phyloP scores from a whole-genome alignment of 164 flowering plant genomes.

The Pachysandra terminalis region DNA sequence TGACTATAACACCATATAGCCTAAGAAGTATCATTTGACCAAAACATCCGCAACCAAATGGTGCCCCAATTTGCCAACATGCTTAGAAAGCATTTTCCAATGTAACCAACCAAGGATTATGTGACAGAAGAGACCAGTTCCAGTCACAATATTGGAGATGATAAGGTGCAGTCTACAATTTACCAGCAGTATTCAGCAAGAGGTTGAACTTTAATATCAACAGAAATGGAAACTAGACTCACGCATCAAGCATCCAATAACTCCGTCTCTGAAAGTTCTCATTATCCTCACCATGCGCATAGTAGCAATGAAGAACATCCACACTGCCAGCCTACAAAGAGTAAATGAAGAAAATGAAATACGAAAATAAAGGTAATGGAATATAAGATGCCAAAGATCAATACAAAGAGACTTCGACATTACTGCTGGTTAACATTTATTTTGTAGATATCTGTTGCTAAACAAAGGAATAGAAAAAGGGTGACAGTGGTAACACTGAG shows the following conservation, averaged over 20 bases:
- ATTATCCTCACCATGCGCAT: slow-evolving; percentile 94
- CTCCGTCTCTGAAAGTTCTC: slow-evolving; percentile 84
- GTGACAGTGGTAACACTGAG: not conserved
- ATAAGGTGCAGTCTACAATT: not conserved
- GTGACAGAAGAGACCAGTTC: not conserved
- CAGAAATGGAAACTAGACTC: slow-evolving; percentile 26
- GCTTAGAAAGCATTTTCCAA: too few species aligned
- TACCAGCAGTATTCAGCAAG: not conserved
- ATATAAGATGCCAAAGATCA: not conserved
- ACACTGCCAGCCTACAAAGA: slow-evolving; percentile 71
- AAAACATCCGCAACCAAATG: too few species aligned
- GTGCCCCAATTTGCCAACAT: too few species aligned
- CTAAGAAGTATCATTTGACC: too few species aligned
- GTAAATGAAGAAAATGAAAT: slow-evolving; percentile 6
- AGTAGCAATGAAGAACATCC: slow-evolving; percentile 91
- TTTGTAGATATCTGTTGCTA: not conserved
- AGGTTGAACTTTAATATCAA: not conserved
- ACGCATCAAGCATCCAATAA: slow-evolving; percentile 97
- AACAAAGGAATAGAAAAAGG: too few species aligned
- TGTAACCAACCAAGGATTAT: not conserved
- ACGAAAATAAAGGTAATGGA: not conserved
- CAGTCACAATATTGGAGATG: not conserved
- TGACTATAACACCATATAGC: too few species aligned
- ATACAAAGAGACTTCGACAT: not conserved
- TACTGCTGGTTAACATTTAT: too few species aligned